These are phyloP conservation scores for Thalassiosira ordinaria DNA, from an alignment of 352 stramenopile genomes.

Conservation along the genomic window DNA sequence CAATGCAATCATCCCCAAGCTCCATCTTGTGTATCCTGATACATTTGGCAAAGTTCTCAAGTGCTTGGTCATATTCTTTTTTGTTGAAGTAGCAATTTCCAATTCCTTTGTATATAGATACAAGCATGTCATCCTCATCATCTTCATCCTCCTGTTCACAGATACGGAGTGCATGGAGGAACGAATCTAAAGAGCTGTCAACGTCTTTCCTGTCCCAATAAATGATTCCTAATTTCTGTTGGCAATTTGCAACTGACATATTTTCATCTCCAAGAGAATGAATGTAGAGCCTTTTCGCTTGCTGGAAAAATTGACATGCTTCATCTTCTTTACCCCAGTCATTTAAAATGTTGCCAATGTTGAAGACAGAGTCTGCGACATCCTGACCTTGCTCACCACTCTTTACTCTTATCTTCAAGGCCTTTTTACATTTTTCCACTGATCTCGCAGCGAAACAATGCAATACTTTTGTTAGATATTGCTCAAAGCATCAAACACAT, in stretches of 20 bases:
- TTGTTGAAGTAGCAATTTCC: conserved; percentile 55
- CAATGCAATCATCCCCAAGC: conserved; percentile 49
- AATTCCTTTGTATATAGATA: conserved; percentile 50
- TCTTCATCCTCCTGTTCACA: conserved; percentile 54
- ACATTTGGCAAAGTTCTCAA: conserved; percentile 53
- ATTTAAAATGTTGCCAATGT: conserved; percentile 63
- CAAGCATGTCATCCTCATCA: conserved; percentile 37
- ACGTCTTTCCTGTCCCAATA: conserved; percentile 52
- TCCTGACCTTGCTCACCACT: conserved; percentile 40
- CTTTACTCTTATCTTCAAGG: conserved; percentile 53
- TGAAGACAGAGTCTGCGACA: conserved; percentile 65
- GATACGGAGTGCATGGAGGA: conserved; percentile 42
- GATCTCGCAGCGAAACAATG: too few species aligned
- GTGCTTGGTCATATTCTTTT: conserved; percentile 42
- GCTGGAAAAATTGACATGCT: conserved; percentile 53
- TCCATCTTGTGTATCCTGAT: conserved; percentile 53
- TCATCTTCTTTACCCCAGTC: conserved; percentile 53
- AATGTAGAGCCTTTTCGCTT: conserved; percentile 53
- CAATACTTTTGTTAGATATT: too few species aligned
- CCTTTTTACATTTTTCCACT: conserved; percentile 57
- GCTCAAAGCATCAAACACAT: too few species aligned
- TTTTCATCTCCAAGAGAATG: conserved; percentile 46
- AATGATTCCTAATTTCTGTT: conserved; percentile 51
- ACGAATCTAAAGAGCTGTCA: conserved; percentile 37
- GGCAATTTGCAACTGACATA: conserved; percentile 58